Percentiles rank a stretch among this genome's conserved stretches.
These are phyloP conservation scores for Lizonia empirigonia DNA, from an alignment of 2,329 filamentous ascomycete species.

Conservation along the genomic window DNA sequence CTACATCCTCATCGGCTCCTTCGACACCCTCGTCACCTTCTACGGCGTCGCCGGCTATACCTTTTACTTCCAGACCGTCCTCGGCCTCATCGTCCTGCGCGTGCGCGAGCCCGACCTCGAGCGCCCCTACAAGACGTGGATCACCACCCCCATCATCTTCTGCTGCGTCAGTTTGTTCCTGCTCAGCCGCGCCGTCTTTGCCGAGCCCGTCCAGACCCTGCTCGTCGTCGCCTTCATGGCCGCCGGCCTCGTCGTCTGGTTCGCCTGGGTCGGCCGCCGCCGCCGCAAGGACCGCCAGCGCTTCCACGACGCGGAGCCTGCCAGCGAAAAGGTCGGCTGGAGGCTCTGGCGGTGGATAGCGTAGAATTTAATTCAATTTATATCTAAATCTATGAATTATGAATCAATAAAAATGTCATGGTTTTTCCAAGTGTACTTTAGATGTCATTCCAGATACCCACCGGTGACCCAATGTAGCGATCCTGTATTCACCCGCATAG, in stretches of 20 bases:
- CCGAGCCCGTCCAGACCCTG: constrained; percentile 86
- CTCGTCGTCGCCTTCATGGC: constrained; percentile 85
- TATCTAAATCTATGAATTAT: too few species aligned
- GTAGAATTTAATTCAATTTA: too few species aligned
- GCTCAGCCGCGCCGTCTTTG: constrained; percentile 85
- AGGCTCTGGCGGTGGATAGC: constrained; percentile 54
- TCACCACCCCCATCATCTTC: constrained; percentile 95
- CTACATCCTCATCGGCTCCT: constrained; percentile 88
- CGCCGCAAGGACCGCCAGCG: constrained; percentile 34
- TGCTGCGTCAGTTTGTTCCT: constrained; percentile 97
- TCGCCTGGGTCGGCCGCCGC: constrained; percentile 74
- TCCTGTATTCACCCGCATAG: too few species aligned
- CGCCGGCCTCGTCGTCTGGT: constrained; percentile 85
- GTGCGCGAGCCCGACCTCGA: constrained; percentile 87
- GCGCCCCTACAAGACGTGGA: constrained; percentile 93
- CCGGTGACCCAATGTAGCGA: too few species aligned
- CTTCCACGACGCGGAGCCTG: constrained; percentile 29
- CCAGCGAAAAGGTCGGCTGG: constrained; percentile 48
- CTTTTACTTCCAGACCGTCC: constrained; percentile 95
- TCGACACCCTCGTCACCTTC: constrained; percentile 89
- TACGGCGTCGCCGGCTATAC: constrained; percentile 97
- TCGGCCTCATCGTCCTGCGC: constrained; percentile 88
- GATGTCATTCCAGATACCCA: too few species aligned
- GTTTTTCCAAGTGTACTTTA: too few species aligned
- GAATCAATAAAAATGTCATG: not conserved